These are phyloP conservation scores for Letharia columbiana DNA, from an alignment of 495 filamentous ascomycete genomes.

Conservation along the genomic window DNA sequence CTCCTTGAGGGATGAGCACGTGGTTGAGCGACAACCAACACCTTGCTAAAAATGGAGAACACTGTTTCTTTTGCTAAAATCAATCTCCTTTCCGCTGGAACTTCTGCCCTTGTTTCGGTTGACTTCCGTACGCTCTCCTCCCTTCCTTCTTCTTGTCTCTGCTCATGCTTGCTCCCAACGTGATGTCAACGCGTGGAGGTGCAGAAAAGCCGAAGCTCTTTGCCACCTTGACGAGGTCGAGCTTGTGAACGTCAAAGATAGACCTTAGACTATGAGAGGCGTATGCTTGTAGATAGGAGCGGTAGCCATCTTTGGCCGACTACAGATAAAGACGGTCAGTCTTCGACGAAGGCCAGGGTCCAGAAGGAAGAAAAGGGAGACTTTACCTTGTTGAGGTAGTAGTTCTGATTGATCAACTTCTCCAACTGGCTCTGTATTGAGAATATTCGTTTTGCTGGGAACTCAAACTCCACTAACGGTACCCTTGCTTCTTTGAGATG, in stretches of 20 bases:
- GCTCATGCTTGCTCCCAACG: constrained; percentile 75
- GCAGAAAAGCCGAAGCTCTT: constrained; percentile 86
- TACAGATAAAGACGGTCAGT: constrained; percentile 19
- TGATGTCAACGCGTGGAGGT: constrained; percentile 87
- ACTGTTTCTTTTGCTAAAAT: neutral
- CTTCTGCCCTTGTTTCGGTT: constrained; percentile 41
- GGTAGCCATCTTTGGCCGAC: constrained; percentile 63
- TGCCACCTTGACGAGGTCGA: constrained; percentile 88
- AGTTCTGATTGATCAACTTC: constrained; percentile 84
- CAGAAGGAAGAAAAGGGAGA: neutral
- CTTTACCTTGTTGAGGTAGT: constrained; percentile 81
- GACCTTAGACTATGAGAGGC: constrained; percentile 82
- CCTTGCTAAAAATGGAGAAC: neutral
- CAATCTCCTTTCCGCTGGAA: constrained; percentile 17
- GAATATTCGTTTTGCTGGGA: constrained; percentile 81
- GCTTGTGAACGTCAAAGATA: constrained; percentile 87
- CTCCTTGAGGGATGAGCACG: neutral
- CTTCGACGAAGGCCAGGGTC: neutral
- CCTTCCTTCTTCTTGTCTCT: constrained; percentile 76
- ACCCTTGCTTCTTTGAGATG: constrained; percentile 88
- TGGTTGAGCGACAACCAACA: neutral
- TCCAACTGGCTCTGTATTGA: constrained; percentile 95
- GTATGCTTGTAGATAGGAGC: constrained; percentile 89
- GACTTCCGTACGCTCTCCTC: constrained; percentile 73
- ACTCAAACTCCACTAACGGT: constrained; percentile 92